Evolutionary conservation across 345 rosid species (phyloP).

Genomic region (Iberis pinnata): DNA sequence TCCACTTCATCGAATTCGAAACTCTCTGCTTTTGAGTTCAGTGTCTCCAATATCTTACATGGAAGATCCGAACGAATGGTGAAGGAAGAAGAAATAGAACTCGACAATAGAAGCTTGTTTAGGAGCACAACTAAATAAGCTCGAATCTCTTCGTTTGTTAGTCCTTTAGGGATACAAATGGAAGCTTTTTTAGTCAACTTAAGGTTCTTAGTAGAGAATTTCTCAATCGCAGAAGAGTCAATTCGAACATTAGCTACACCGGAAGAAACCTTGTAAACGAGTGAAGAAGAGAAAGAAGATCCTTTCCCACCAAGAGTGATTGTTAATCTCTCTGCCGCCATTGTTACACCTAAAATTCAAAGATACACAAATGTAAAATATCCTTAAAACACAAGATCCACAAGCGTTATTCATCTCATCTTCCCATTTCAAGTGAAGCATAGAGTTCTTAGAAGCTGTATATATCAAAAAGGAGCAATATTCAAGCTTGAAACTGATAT

Average conservation of each 20-base stretch:
- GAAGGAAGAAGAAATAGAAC: not conserved
- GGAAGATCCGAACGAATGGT: slow-evolving; percentile 32
- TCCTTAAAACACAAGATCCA: no score
- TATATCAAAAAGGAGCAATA: no score
- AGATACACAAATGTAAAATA: no score
- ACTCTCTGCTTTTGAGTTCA: slow-evolving; percentile 23
- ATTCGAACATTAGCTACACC: slow-evolving; percentile 35
- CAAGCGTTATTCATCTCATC: no score
- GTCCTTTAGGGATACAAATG: slow-evolving; percentile 7
- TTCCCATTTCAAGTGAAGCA: no score
- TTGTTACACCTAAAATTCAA: no score
- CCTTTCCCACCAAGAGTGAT: slow-evolving; percentile 45
- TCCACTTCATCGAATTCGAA: slow-evolving; percentile 15
- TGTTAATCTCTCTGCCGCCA: not conserved
- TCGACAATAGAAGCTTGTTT: slow-evolving; percentile 39
- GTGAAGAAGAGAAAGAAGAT: slow-evolving; percentile 40
- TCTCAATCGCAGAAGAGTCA: slow-evolving; percentile 47
- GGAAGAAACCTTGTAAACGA: slow-evolving; percentile 36
- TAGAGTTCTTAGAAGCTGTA: no score
- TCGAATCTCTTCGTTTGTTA: slow-evolving; percentile 35
- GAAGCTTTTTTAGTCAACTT: not conserved
- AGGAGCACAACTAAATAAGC: slow-evolving; percentile 44
- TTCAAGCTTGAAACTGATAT: no score
- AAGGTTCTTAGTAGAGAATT: slow-evolving; percentile 25
- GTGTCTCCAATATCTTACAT: slow-evolving; percentile 14